Conservation (phyloP, 208 protist species). For the Wallacemonas sp. region DNA sequence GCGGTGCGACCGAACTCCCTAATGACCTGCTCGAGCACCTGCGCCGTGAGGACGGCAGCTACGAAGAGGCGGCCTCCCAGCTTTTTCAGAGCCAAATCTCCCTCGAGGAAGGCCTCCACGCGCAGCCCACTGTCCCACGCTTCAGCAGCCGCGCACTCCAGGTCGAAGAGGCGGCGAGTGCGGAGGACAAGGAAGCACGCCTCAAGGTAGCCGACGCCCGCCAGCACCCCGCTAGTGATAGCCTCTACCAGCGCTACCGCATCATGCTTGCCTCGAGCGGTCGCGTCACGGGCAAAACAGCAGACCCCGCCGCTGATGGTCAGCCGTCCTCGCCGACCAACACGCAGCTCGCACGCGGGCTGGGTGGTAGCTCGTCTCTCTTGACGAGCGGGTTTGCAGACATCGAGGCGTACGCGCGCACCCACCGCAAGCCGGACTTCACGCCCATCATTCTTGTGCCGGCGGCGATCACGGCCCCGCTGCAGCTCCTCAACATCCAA, state of each 20-base stretch:
- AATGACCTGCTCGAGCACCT: conserved; percentile 35
- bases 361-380: conserved; percentile 31
- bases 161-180: not conserved
- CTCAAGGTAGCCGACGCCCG: not conserved
- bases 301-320: conserved; percentile 3
- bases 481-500: conserved; percentile 85
- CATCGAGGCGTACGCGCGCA: conserved; percentile 30
- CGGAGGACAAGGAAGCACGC: not conserved
- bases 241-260: conserved; percentile 3
- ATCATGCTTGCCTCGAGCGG: not conserved
- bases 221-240: not conserved
- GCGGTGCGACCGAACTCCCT: conserved; percentile 17
- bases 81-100: conserved; percentile 63
- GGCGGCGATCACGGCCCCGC: conserved; percentile 54
- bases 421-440: conserved; percentile 64
- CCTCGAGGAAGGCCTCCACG: conserved; percentile 58
- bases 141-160: conserved; percentile 24
- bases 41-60: conserved; percentile 31
- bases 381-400: conserved; percentile 51
- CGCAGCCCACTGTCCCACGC: conserved; percentile 39
- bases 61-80: conserved; percentile 26
- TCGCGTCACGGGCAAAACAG: not conserved
- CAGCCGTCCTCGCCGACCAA: not conserved
- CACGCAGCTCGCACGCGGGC: conserved; percentile 18
- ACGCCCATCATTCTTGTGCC: conserved; percentile 83